phyloP scores from a whole-genome alignment of 352 stramenopile species.

The Blastocystis sp. region DNA sequence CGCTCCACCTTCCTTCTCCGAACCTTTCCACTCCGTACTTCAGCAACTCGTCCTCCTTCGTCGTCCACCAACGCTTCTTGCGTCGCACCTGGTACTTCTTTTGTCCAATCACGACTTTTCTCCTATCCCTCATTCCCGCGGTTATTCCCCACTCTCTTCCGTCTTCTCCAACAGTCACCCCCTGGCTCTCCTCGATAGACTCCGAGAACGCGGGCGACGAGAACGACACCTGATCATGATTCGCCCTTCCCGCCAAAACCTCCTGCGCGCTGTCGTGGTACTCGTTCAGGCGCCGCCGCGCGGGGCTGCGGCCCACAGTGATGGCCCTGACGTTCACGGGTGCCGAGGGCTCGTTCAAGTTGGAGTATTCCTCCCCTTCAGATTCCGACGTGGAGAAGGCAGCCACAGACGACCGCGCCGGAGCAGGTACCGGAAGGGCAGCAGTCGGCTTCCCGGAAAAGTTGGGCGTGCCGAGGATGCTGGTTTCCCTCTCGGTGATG shows the following conservation, averaged over 20 bases:
- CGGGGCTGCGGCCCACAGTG: neutral
- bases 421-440: too few relatives aligned
- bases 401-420: too few relatives aligned
- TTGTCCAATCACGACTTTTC: neutral
- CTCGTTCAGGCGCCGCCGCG: conserved; percentile 18
- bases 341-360: neutral
- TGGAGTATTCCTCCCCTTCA: neutral
- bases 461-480: neutral
- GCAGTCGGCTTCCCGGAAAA: neutral
- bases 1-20: neutral
- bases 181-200: neutral
- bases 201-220: neutral
- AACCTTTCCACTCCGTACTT: conserved; percentile 17
- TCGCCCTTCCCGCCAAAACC: neutral
- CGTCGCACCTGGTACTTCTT: neutral
- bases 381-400: too few relatives aligned
- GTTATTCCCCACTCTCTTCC: neutral
- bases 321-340: neutral
- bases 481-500: neutral
- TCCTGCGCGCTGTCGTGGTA: conserved; percentile 42
- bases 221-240: neutral
- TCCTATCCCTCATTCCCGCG: neutral
- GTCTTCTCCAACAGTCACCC: neutral
- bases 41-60: conserved; percentile 45
- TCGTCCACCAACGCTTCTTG: conserved; percentile 11